phyloP scores from a whole-genome alignment of 345 rosid species.

The Gossypium australe region DNA sequence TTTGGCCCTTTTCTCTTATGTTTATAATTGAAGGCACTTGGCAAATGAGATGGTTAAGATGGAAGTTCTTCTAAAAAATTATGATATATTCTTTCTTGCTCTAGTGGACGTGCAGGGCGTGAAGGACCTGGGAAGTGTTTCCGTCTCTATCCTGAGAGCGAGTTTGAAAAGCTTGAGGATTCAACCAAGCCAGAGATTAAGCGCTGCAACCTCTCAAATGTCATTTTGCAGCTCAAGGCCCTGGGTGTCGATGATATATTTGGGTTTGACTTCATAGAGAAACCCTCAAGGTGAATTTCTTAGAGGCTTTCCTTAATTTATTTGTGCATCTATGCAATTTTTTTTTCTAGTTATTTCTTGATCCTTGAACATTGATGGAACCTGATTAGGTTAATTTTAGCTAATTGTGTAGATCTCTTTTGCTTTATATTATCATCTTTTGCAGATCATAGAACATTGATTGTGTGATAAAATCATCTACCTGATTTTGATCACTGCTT shows the following conservation, averaged over 20 bases:
- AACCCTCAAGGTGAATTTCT: conserved; percentile 64
- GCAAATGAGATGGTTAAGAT: background rate
- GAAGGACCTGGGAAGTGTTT: conserved; percentile 95
- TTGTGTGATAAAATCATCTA: background rate
- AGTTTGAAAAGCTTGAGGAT: conserved; percentile 87
- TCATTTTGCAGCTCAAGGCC: conserved; percentile 86
- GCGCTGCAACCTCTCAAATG: conserved; percentile 86
- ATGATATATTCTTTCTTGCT: conserved; percentile 18
- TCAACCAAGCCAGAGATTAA: conserved; percentile 90
- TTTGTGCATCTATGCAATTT: background rate
- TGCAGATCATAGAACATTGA: background rate
- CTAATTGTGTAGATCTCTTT: background rate
- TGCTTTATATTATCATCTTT: background rate
- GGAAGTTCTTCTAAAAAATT: background rate
- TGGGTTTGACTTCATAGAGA: conserved; percentile 92
- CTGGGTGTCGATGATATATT: conserved; percentile 80
- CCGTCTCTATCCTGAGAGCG: conserved; percentile 82
- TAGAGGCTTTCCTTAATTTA: background rate
- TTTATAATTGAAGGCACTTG: conserved; percentile 2
- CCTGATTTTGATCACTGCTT: background rate
- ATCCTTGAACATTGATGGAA: background rate
- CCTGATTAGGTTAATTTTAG: background rate
- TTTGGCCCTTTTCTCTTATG: background rate
- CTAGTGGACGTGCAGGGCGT: conserved; percentile 96
- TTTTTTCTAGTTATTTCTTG: background rate